phyloP scores from a whole-genome alignment of 2,329 filamentous ascomycete species.

The Claviceps pusilla region DNA sequence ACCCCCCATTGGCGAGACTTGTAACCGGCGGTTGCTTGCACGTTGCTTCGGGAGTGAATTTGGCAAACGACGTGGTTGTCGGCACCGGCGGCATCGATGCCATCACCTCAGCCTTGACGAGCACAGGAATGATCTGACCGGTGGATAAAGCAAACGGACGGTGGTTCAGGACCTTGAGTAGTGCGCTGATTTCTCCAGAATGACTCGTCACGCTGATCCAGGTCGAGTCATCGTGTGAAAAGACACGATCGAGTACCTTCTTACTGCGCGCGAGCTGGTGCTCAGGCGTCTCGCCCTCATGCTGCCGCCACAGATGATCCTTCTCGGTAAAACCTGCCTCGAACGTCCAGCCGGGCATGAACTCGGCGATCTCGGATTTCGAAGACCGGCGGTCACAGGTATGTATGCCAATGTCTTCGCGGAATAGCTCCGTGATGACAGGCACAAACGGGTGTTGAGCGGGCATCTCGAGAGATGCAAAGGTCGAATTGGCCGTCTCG shows the following conservation, averaged over 20 bases:
- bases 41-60: constrained; percentile 26
- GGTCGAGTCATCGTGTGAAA: constrained; percentile 33
- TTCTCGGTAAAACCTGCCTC: constrained; percentile 47
- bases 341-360: constrained; percentile 39
- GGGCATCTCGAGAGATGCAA: constrained; percentile 37
- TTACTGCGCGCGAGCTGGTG: constrained; percentile 37
- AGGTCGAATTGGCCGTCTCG: constrained; percentile 48
- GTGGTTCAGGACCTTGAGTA: constrained; percentile 44
- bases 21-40: constrained; percentile 30
- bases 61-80: constrained; percentile 15
- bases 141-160: constrained; percentile 47
- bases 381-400: constrained; percentile 50
- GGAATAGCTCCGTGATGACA: constrained; percentile 46
- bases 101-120: constrained; percentile 43
- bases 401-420: constrained; percentile 52
- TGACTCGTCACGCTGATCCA: constrained; percentile 48
- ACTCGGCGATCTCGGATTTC: constrained; percentile 34
- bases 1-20: constrained; percentile 25
- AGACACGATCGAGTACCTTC: constrained; percentile 40
- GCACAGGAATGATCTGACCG: constrained; percentile 51
- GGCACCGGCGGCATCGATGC: constrained; percentile 8
- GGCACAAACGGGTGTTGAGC: constrained; percentile 37
- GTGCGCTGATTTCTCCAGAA: constrained; percentile 38
- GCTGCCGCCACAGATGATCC: constrained; percentile 29
- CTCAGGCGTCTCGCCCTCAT: constrained; percentile 25